These are phyloP conservation scores for Glycine soja DNA, from an alignment of 306 rosid genomes.

Conservation along the genomic window DNA sequence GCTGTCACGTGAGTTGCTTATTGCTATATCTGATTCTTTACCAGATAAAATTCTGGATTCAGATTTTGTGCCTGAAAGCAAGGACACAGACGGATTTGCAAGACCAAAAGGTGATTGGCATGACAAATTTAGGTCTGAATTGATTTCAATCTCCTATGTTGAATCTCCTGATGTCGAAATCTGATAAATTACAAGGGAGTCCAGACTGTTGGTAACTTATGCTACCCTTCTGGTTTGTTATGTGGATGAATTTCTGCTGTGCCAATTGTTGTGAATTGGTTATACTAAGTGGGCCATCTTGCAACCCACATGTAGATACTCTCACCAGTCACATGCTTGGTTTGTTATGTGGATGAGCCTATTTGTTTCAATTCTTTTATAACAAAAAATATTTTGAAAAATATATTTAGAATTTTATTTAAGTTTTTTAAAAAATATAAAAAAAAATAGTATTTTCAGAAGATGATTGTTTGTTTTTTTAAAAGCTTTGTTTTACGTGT, in stretches of 20 bases:
- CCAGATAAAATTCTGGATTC: slow-evolving; percentile 48
- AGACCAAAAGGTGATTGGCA: slow-evolving; percentile 29
- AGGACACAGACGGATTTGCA: slow-evolving; percentile 38
- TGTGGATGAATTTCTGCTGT: slow-evolving; percentile 1
- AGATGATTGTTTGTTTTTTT: too few relatives aligned
- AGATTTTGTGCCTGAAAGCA: slow-evolving; percentile 36
- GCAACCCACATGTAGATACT: slow-evolving; percentile 14
- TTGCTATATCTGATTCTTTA: slow-evolving; percentile 49
- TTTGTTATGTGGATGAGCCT: too few relatives aligned
- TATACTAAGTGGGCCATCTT: neutral
- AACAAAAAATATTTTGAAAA: too few relatives aligned
- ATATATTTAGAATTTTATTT: too few relatives aligned
- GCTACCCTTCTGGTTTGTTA: neutral
- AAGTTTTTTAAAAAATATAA: too few relatives aligned
- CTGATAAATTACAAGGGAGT: slow-evolving; percentile 37
- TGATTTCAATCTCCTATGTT: slow-evolving; percentile 53
- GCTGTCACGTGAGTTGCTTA: slow-evolving; percentile 52
- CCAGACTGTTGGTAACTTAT: slow-evolving; percentile 4
- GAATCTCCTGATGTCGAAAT: slow-evolving; percentile 47
- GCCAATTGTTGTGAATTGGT: slow-evolving; percentile 5
- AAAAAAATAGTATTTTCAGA: too few relatives aligned
- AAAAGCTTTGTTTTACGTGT: too few relatives aligned
- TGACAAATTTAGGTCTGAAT: slow-evolving; percentile 50
- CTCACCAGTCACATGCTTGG: neutral
- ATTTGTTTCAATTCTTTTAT: too few relatives aligned